A percentile compares a stretch with the other conserved stretches of the same genome.
Conservation (phyloP, 441 rosid genomes). For the Viola pubescens region DNA sequence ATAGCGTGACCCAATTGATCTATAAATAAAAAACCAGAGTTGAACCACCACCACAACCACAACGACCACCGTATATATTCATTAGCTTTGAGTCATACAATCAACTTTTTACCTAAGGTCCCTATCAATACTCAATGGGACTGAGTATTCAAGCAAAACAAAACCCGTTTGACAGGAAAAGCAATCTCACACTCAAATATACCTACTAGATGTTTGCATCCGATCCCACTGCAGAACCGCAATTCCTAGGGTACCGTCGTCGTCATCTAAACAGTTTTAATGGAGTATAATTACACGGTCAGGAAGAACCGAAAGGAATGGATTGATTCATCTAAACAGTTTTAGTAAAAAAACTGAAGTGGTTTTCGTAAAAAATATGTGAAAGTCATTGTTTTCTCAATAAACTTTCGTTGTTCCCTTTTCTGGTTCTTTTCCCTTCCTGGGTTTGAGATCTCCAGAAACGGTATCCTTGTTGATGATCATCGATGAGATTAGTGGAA, state of each 20-base stretch:
- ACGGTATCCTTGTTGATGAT: too few species aligned
- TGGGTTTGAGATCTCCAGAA: too few species aligned
- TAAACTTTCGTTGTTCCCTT: too few species aligned
- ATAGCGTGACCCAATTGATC: too few species aligned
- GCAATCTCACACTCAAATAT: slow-evolving; percentile 16
- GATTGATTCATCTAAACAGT: too few species aligned
- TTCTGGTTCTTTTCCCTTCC: too few species aligned
- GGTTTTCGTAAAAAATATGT: too few species aligned
- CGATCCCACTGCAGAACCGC: background rate
- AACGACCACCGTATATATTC: slow-evolving; percentile 1
- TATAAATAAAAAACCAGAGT: too few species aligned
- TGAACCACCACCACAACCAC: background rate
- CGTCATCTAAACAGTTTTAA: slow-evolving; percentile 12
- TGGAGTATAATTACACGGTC: slow-evolving; percentile 46
- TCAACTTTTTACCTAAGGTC: slow-evolving; percentile 1
- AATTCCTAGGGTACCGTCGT: slow-evolving; percentile 8
- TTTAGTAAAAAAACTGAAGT: too few species aligned
- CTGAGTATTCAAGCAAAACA: background rate
- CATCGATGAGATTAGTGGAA: too few species aligned
- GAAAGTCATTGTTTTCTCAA: too few species aligned
- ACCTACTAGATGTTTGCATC: background rate
- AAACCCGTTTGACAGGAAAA: slow-evolving; percentile 12
- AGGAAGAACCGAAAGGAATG: slow-evolving; percentile 41
- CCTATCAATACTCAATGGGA: slow-evolving; percentile 8
- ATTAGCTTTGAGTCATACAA: slow-evolving; percentile 2